phyloP scores from a whole-genome alignment of 192 early-diverging fungal genomes.

The Coemansia sp. region DNA sequence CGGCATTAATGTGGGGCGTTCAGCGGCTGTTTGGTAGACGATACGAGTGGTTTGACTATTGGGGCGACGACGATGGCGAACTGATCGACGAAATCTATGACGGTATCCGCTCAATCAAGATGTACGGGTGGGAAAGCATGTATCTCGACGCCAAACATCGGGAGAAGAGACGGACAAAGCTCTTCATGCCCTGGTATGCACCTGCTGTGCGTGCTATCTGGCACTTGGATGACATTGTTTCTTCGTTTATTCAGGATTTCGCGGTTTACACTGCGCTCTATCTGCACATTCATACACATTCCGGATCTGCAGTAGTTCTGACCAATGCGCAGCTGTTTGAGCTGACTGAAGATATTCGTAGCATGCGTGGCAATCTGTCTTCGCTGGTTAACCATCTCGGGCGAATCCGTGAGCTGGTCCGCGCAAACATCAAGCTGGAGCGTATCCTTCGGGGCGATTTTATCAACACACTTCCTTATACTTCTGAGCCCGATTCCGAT shows the following conservation, averaged over 20 bases:
- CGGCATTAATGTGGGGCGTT: conserved; percentile 2
- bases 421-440: conserved; percentile 15
- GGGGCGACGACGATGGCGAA: conserved; percentile 2
- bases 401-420: conserved; percentile 3
- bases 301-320: not conserved
- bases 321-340: conserved; percentile 35
- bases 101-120: conserved; percentile 34
- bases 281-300: conserved; percentile 5
- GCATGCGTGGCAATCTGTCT: conserved; percentile 6
- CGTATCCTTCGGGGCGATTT: conserved; percentile 8
- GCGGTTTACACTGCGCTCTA: conserved; percentile 22
- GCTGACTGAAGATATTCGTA: conserved; percentile 12
- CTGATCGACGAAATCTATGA: conserved; percentile 20
- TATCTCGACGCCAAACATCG: conserved; percentile 26
- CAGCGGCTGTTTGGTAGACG: conserved; percentile 10
- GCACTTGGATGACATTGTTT: conserved; percentile 6
- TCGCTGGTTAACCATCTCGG: conserved; percentile 1
- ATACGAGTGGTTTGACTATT: conserved; percentile 10
- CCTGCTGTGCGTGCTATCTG: conserved; percentile 17
- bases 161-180: conserved; percentile 1
- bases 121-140: conserved; percentile 46
- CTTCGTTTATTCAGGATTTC: conserved; percentile 10
- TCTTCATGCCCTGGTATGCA: conserved; percentile 30
- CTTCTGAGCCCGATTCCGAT: not conserved
- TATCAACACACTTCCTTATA: conserved; percentile 11